These are phyloP conservation scores for Magnaporthales sp. DNA, from an alignment of 2,329 filamentous ascomycete genomes.

Conservation along the genomic window DNA sequence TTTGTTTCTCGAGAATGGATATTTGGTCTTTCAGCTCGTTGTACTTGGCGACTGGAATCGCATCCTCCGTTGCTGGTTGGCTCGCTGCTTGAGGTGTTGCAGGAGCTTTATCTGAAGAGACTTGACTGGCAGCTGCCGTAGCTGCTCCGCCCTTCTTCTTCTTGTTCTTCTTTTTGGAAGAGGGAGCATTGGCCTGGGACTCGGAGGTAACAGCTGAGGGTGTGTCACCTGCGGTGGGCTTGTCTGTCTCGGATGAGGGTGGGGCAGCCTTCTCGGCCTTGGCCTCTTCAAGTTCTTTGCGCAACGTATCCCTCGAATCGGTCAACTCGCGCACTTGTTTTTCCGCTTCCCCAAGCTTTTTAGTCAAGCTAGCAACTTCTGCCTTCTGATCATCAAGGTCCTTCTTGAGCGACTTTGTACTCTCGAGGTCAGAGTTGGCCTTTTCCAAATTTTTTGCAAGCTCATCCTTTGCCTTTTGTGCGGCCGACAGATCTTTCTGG, in stretches of 20 bases:
- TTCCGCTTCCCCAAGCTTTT: conserved; percentile 34
- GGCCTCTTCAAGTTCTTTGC: not conserved
- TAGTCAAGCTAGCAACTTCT: conserved; percentile 41
- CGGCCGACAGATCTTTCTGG: conserved; percentile 45
- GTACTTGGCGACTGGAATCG: not conserved
- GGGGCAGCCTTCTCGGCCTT: not conserved
- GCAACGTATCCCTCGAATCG: not conserved
- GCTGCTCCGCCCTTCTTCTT: conserved; percentile 66
- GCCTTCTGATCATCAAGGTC: conserved; percentile 38
- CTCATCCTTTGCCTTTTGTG: conserved; percentile 61
- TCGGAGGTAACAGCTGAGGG: conserved; percentile 9
- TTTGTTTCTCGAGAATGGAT: conserved; percentile 38
- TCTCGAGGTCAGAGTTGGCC: conserved; percentile 52
- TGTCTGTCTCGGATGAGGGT: not conserved
- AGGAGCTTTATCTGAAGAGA: not conserved
- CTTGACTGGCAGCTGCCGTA: conserved; percentile 6
- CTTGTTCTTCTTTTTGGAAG: conserved; percentile 60
- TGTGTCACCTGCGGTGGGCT: not conserved
- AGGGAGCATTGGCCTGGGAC: conserved; percentile 16
- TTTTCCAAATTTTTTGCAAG: conserved; percentile 60
- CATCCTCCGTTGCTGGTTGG: not conserved
- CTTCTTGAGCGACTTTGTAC: conserved; percentile 37
- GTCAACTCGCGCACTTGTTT: conserved; percentile 32
- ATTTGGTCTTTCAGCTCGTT: conserved; percentile 40
- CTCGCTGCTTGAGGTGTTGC: not conserved